A percentile compares a stretch with the other conserved stretches of the same genome.
Evolutionary conservation across 1,284 basidiomycete species (phyloP).

Genomic region (Trichosporon sp.): DNA sequence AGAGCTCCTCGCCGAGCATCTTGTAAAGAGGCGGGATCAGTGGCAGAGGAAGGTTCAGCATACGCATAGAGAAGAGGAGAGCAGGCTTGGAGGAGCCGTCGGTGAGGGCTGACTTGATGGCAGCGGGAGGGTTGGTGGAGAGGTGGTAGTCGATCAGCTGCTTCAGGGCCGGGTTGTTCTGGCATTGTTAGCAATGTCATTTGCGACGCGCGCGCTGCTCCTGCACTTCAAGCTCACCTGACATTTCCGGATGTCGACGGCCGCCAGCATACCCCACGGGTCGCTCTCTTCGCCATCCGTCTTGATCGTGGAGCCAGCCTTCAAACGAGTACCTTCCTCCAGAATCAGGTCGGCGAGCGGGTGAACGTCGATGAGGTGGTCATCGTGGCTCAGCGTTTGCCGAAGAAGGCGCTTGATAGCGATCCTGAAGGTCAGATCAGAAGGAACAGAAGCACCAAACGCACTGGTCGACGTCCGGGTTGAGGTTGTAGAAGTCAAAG

Average conservation of each 20-base stretch:
- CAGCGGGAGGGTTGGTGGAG: slow-evolving; percentile 49
- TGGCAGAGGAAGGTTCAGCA: slow-evolving; percentile 89
- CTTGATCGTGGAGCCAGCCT: slow-evolving; percentile 76
- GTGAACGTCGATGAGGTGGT: slow-evolving; percentile 62
- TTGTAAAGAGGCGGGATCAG: slow-evolving; percentile 82
- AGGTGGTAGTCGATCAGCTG: slow-evolving; percentile 66
- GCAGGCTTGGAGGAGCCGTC: slow-evolving; percentile 58
- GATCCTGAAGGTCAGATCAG: slow-evolving; percentile 45
- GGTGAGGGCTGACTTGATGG: slow-evolving; percentile 32
- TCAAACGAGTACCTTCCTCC: slow-evolving; percentile 51
- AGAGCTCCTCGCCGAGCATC: slow-evolving; percentile 78
- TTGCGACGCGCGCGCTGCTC: no score
- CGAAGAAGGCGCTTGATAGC: slow-evolving; percentile 72
- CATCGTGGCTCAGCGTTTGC: slow-evolving; percentile 78
- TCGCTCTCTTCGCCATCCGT: slow-evolving; percentile 82
- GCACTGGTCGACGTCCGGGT: slow-evolving; percentile 69
- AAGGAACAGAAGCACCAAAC: slow-evolving; percentile 5
- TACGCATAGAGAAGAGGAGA: slow-evolving; percentile 72
- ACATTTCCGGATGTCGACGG: slow-evolving; percentile 71
- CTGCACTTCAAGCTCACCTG: slow-evolving; percentile 56
- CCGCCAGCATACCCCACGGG: slow-evolving; percentile 76
- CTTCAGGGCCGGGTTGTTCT: slow-evolving; percentile 66
- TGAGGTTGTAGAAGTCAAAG: slow-evolving; percentile 86
- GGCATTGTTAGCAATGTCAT: no score
- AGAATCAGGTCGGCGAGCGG: slow-evolving; percentile 73